Base-by-base conservation (phyloP, 805 yeast genomes). In the Pichia ethanolica region DNA sequence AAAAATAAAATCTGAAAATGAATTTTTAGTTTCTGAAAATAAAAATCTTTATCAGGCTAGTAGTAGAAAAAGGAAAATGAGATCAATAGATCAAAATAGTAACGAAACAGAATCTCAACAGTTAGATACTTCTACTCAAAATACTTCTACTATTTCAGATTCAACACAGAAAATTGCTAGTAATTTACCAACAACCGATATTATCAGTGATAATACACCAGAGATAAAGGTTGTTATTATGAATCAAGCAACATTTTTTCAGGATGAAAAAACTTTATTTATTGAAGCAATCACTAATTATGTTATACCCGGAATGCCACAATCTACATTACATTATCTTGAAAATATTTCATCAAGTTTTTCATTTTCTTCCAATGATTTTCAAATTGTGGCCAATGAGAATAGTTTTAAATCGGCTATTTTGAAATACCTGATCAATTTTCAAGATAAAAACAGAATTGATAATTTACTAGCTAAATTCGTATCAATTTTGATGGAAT, bases 1-100 rank as follows among this genome's bases (percentile, higher is more conserved):
- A 48, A 69, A 69, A 45, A 61, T 77, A 35, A 77, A 75, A 53
- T 78, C 77, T 47, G 85, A 82, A 55, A 77, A 75, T 59, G 71
- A 74, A 62, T 82, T 83, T 55, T 61, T 80, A 39, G 63, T 66
- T 11, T 71, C 76, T 36, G 84, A 79, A 53, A 63, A 73, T 46
- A 71, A 69, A 51, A 73, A 56, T 12, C 46, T 66, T 40, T 53
- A 58, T 33, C 62, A 60, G 25, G 27, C 44, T 13, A 38, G 30
- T 14, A 42, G 35, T 25, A 63, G 63, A 55, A 63, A 55, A 42
- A 53, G 68, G 30, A 59, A 55, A 41, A 3, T 57, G 4, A 52
- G 56, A 6, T 48, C 45, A 5, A 20, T 26, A 13, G 52, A 49
- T 26, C 20, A 35, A 1, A 43, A 39, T 20, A 27, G 32, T n/a